Evolutionary conservation across 805 yeast genomes (phyloP).

Genomic region (Saturnispora dispora): DNA sequence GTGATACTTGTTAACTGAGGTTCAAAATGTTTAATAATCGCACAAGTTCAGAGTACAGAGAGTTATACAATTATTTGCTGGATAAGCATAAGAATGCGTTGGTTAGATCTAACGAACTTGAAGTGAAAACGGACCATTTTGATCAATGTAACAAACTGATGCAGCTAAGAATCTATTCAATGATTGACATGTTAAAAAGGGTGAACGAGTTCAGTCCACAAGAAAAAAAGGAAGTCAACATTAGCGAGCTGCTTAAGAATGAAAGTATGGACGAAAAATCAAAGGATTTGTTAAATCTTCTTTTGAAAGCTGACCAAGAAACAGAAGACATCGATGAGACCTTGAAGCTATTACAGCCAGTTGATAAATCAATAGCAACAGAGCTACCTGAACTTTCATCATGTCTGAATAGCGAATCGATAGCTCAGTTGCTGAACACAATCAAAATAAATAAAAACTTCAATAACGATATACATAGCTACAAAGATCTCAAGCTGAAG

Average conservation of each 20-base stretch:
- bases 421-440: neutral
- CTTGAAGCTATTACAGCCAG: neutral
- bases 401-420: neutral
- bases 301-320: neutral
- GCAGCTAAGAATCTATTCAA: constrained; percentile 4
- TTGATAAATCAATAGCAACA: neutral
- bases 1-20: neutral
- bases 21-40: neutral
- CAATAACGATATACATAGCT: neutral
- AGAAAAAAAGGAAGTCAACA: neutral
- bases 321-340: neutral
- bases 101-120: neutral
- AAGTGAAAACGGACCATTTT: neutral
- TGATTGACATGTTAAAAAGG: neutral
- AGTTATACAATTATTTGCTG: neutral
- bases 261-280: neutral
- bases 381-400: constrained; percentile 2
- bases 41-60: constrained; percentile 1
- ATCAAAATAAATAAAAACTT: constrained; percentile 5
- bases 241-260: neutral
- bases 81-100: neutral
- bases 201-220: neutral
- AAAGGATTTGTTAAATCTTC: neutral
- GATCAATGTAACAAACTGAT: constrained; percentile 2
- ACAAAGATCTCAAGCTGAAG: constrained; percentile 4